Evolutionary conservation across 2,329 filamentous ascomycete genomes (phyloP).

Genomic region (Hirsutella thompsonii): DNA sequence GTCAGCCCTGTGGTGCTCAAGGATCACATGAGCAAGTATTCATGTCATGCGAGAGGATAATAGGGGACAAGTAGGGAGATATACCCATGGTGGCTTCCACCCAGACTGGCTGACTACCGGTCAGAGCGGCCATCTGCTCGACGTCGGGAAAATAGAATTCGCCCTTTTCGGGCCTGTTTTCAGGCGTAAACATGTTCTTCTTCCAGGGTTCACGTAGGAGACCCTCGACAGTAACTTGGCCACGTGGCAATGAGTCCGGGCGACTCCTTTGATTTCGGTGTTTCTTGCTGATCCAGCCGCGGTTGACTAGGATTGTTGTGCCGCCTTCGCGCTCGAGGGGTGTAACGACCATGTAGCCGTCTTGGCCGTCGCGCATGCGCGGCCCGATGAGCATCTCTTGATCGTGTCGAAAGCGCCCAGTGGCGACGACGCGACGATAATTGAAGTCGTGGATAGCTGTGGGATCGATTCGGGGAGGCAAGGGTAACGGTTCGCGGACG

Average conservation of each 20-base stretch:
- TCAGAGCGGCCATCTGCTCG: constrained; percentile 72
- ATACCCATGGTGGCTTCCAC: constrained; percentile 90
- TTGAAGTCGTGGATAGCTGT: constrained; percentile 80
- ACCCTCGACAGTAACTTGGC: constrained; percentile 69
- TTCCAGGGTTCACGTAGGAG: constrained; percentile 82
- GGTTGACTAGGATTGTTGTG: constrained; percentile 71
- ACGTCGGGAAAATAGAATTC: constrained; percentile 97
- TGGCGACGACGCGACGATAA: constrained; percentile 70
- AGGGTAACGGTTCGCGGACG: constrained; percentile 68
- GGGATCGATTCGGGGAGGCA: constrained; percentile 74
- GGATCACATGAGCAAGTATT: neutral
- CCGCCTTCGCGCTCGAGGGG: constrained; percentile 62
- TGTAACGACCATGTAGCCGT: constrained; percentile 86
- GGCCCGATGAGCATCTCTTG: constrained; percentile 95
- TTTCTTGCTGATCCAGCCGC: constrained; percentile 83
- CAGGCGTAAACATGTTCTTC: constrained; percentile 95
- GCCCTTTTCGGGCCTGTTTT: constrained; percentile 69
- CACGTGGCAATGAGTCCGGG: constrained; percentile 51
- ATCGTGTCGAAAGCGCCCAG: constrained; percentile 68
- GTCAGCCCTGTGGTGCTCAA: constrained; percentile 1
- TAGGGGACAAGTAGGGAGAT: no score
- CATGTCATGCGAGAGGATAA: neutral
- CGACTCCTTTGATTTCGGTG: constrained; percentile 53
- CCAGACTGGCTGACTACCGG: constrained; percentile 81
- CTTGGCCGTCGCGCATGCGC: constrained; percentile 73